A percentile compares a stretch with the other conserved stretches of the same genome.
phyloP scores from a whole-genome alignment of 805 yeast species.

The Helenozyma rhizophorensis region DNA sequence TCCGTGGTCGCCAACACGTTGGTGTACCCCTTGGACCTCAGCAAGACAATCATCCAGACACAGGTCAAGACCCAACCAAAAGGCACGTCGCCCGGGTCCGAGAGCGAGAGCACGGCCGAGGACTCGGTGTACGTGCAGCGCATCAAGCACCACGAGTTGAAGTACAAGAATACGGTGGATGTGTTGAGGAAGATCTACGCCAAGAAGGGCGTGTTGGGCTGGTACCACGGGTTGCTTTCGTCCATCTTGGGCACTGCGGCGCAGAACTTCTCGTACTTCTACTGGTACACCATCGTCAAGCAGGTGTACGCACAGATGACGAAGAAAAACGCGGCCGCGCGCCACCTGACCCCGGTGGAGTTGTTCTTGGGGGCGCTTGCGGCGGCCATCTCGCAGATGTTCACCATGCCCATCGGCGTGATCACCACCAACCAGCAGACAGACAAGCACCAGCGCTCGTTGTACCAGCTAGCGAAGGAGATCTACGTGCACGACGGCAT shows the following conservation, averaged over 20 bases:
- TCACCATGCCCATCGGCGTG: slow-evolving; percentile 78
- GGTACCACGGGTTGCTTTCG: slow-evolving; percentile 69
- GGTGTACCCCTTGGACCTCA: slow-evolving; percentile 77
- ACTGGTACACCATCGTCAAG: slow-evolving; percentile 78
- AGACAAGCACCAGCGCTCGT: slow-evolving; percentile 32
- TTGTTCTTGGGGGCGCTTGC: slow-evolving; percentile 73
- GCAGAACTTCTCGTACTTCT: slow-evolving; percentile 78
- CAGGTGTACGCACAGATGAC: slow-evolving; percentile 44
- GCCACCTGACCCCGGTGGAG: slow-evolving; percentile 59
- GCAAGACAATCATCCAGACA: slow-evolving; percentile 73
- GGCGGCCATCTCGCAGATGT: slow-evolving; percentile 75
- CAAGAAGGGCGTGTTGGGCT: slow-evolving; percentile 59
- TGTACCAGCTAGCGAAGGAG: slow-evolving; percentile 36
- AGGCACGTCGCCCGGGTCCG: slow-evolving; percentile 5
- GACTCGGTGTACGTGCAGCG: slow-evolving; percentile 17
- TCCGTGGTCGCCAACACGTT: slow-evolving; percentile 74
- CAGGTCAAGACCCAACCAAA: slow-evolving; percentile 40
- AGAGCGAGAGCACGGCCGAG: slow-evolving; percentile 9
- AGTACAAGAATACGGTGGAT: slow-evolving; percentile 57
- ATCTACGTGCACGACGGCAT: slow-evolving; percentile 62
- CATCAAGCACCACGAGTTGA: slow-evolving; percentile 21
- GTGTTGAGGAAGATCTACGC: slow-evolving; percentile 56
- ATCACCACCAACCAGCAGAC: slow-evolving; percentile 63
- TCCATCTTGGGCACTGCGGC: slow-evolving; percentile 68
- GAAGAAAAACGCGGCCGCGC: slow-evolving; percentile 31